These are phyloP conservation scores for Ceratobasidium papillatum DNA, from an alignment of 1,284 basidiomycete genomes.

Conservation along the genomic window DNA sequence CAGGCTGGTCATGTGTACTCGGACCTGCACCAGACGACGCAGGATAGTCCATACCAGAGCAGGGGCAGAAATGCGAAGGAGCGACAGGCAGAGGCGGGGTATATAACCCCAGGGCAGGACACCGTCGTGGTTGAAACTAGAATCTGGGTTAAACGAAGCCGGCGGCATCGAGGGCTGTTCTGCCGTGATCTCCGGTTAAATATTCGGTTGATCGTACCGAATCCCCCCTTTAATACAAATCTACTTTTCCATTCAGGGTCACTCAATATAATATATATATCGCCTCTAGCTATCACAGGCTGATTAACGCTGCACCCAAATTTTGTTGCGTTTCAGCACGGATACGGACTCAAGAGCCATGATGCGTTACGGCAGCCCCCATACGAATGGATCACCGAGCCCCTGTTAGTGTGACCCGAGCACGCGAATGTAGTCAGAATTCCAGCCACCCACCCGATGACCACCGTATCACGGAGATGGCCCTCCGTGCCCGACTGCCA, in stretches of 20 bases:
- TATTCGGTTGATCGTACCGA: conserved; percentile 9
- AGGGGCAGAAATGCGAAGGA: not conserved
- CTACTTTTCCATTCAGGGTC: not conserved
- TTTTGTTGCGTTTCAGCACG: not conserved
- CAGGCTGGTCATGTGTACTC: not conserved
- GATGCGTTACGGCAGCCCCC: not conserved
- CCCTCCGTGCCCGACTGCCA: not conserved
- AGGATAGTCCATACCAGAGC: not conserved
- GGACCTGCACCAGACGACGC: conserved; percentile 2
- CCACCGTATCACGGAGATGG: not conserved
- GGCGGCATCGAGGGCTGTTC: conserved; percentile 11
- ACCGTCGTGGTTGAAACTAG: not conserved
- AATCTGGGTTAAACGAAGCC: conserved; percentile 5
- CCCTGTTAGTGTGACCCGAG: not conserved
- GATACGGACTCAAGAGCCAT: not conserved
- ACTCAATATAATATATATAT: not conserved
- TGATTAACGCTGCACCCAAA: not conserved
- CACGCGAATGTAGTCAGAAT: not conserved
- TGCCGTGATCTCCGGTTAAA: conserved; percentile 33
- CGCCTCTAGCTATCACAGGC: not conserved
- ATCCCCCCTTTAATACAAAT: not conserved
- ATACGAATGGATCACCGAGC: not conserved
- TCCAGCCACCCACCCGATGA: not conserved
- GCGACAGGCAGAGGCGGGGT: not conserved
- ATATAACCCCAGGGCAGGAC: not conserved